These are phyloP conservation scores for Russula foetens DNA, from an alignment of 768 basidiomycete genomes.

Conservation along the genomic window DNA sequence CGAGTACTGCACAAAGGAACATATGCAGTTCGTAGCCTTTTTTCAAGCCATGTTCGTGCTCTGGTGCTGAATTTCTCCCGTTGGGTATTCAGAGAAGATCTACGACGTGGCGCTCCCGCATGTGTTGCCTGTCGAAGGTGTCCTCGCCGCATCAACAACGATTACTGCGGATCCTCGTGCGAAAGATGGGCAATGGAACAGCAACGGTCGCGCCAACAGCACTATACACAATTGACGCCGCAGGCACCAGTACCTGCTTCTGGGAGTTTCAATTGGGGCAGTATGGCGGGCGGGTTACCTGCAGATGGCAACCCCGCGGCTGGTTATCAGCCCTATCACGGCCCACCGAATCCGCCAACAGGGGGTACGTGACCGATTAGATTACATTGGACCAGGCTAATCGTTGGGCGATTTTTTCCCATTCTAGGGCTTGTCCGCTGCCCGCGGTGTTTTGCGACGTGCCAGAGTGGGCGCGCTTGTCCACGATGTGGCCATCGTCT, in stretches of 20 bases:
- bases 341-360: too few species aligned
- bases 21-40: conserved; percentile 2
- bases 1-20: background rate
- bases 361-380: too few species aligned
- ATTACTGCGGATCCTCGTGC: conserved; percentile 7
- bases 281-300: background rate
- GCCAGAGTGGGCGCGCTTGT: too few species aligned
- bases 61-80: background rate
- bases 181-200: background rate
- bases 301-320: too few species aligned
- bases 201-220: background rate
- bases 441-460: too few species aligned
- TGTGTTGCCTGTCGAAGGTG: conserved; percentile 1
- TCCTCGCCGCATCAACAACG: background rate
- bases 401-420: too few species aligned
- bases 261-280: background rate
- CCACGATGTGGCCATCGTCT: too few species aligned
- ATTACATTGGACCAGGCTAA: too few species aligned
- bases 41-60: background rate
- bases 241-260: background rate
- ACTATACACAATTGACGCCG: background rate
- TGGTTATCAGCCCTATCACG: too few species aligned
- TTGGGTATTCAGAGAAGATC: background rate
- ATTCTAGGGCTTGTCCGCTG: too few species aligned
- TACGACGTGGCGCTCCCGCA: background rate